These are phyloP conservation scores for Lactarius psammicola DNA, from an alignment of 768 basidiomycete genomes.

Conservation along the genomic window DNA sequence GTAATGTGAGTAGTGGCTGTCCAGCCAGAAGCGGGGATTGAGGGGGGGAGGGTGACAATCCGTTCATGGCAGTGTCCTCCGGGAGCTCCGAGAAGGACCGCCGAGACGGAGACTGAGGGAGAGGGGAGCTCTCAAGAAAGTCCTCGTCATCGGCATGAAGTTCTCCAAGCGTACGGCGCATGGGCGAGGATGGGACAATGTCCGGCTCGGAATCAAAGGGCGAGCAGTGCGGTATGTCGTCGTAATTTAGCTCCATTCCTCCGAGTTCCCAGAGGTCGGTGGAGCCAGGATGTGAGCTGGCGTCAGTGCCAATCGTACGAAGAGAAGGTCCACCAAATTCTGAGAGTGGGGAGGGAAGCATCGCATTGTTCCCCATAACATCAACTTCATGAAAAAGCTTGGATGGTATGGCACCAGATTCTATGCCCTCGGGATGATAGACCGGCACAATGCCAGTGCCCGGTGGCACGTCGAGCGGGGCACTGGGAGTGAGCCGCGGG, in stretches of 20 bases:
- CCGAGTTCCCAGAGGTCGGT: not conserved
- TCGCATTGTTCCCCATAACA: not conserved
- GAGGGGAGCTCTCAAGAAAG: not conserved
- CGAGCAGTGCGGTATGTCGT: not conserved
- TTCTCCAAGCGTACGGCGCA: not conserved
- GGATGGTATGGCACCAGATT: not conserved
- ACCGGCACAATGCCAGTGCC: not conserved
- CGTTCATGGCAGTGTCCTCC: constrained; percentile 16
- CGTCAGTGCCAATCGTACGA: not conserved
- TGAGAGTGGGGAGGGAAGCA: not conserved
- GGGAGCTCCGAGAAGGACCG: constrained; percentile 24
- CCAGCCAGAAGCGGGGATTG: constrained; percentile 13
- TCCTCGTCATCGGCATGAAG: constrained; percentile 13
- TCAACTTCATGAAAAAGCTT: not conserved
- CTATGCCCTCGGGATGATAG: not conserved
- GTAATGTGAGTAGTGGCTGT: constrained; percentile 38
- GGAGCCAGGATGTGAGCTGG: not conserved
- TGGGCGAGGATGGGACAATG: constrained; percentile 8
- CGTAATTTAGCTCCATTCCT: not conserved
- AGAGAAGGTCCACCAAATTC: not conserved
- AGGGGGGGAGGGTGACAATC: not conserved
- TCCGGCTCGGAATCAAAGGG: not conserved
- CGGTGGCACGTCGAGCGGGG: constrained; percentile 2
- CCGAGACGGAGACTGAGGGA: constrained; percentile 26
- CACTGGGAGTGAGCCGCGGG: not conserved